Evolutionary conservation across 2,329 filamentous ascomycete species (phyloP).

Genomic region (Xylariaceae sp.): DNA sequence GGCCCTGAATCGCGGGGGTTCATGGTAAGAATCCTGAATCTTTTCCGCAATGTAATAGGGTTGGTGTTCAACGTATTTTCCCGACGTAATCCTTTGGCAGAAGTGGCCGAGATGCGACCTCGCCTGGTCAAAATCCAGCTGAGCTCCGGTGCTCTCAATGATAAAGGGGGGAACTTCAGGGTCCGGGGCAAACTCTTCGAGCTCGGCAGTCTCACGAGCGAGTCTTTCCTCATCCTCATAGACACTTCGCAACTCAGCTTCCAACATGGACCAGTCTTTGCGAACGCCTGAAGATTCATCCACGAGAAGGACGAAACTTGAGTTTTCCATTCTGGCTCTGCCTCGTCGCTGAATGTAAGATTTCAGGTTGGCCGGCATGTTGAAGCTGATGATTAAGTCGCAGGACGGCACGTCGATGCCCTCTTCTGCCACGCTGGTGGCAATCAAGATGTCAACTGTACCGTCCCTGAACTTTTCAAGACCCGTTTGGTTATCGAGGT

Average conservation of each 20-base stretch:
- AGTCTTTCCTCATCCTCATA: conserved; percentile 62
- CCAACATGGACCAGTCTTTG: conserved; percentile 59
- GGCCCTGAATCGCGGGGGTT: conserved; percentile 41
- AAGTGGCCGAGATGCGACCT: conserved; percentile 77
- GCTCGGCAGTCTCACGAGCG: conserved; percentile 38
- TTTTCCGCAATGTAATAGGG: conserved; percentile 62
- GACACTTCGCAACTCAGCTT: conserved; percentile 63
- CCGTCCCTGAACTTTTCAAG: conserved; percentile 50
- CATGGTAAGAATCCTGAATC: conserved; percentile 21
- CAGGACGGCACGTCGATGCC: conserved; percentile 63
- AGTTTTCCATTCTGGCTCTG: conserved; percentile 46
- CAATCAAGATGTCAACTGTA: conserved; percentile 52
- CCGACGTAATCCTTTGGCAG: conserved; percentile 56
- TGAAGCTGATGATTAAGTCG: conserved; percentile 57
- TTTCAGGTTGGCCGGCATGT: conserved; percentile 45
- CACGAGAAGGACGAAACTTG: conserved; percentile 45
- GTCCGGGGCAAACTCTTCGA: conserved; percentile 42
- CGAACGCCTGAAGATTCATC: conserved; percentile 28
- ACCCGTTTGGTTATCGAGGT: conserved; percentile 30
- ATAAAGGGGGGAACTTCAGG: conserved; percentile 33
- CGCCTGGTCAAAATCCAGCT: conserved; percentile 68
- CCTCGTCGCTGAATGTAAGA: conserved; percentile 55
- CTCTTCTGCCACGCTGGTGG: conserved; percentile 61
- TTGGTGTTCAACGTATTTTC: conserved; percentile 56
- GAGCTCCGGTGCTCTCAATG: conserved; percentile 49